Base-by-base conservation (phyloP, 768 basidiomycete species). In the Chlorophyllum brunneum region DNA sequence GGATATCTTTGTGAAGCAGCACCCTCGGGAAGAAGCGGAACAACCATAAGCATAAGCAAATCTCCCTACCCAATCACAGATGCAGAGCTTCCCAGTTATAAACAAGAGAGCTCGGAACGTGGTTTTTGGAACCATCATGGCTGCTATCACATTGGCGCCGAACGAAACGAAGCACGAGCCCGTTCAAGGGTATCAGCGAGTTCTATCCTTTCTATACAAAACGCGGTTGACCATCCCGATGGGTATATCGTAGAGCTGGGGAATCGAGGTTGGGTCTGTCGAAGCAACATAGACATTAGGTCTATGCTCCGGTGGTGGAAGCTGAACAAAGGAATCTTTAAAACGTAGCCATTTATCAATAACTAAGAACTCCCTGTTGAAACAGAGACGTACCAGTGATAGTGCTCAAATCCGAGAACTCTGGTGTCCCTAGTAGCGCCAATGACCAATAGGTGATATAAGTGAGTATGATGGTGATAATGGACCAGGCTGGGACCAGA, bases 201-300 rank as follows among this genome's bases (percentile, higher is more conserved):
- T n/a, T n/a, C n/a, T n/a, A n/a, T n/a, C n/a, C n/a, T n/a, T n/a
- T 27, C 55, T 58, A 51, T 90, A 91, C 27, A 88, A 60, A 41
- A 88, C 81, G 44, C 85, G 82, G 59, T 92, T 92, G 26, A 92
- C 87, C 38, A 90, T 63, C 10, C 86, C 86, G 45, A 90, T 82
- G 3, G 92, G 92, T 56, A 93, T 80, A 65, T 94, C 92, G 64
- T 89, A 89, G 33, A 88, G 67, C 53, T 84, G 83, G 3, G 87
- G 84, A 13, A 80, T 72, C 23, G 78, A 70, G 54, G 72, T 66
- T 1, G 70, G 61, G 47, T 73, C 64, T 2, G 79, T 73, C 34
- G 80, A 71, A 7, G 65, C 69, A 44, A 79, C 60, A 59, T 87
- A 86, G 16, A 80, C 73, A 57, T 74, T 68, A 59, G 70, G 70